A percentile compares a stretch with the other conserved stretches of the same genome.
phyloP scores from a whole-genome alignment of 768 basidiomycete genomes.

The Tricholoma terreum region DNA sequence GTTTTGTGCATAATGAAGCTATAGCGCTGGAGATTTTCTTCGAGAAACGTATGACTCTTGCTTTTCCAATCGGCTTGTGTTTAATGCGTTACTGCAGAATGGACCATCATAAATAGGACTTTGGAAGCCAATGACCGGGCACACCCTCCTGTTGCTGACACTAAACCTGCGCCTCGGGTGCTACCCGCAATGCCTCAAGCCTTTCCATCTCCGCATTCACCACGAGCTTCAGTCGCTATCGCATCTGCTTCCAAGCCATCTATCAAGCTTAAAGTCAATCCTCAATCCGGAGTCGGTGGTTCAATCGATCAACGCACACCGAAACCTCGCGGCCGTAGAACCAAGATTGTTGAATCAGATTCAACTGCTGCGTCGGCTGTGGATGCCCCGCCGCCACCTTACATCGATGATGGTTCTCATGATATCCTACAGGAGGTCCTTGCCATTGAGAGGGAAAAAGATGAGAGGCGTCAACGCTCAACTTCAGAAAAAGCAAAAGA shows the following conservation, averaged over 20 bases:
- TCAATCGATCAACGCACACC: conserved; percentile 31
- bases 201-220: conserved; percentile 28
- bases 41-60: conserved; percentile 66
- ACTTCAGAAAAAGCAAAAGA: conserved; percentile 38
- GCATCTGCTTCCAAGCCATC: conserved; percentile 44
- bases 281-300: conserved; percentile 28
- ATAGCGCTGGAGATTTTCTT: conserved; percentile 76
- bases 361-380: conserved; percentile 33
- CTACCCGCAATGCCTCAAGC: conserved; percentile 39
- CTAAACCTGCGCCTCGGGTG: conserved; percentile 26
- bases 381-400: conserved; percentile 64
- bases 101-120: conserved; percentile 84
- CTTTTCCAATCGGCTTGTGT: neutral
- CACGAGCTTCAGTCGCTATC: neutral
- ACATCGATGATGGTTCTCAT: conserved; percentile 78
- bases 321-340: conserved; percentile 41
- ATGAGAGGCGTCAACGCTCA: conserved; percentile 49
- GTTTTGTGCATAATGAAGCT: conserved; percentile 73
- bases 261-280: conserved; percentile 67
- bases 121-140: conserved; percentile 63
- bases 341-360: conserved; percentile 36
- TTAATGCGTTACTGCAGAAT: conserved; percentile 48
- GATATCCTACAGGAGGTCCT: conserved; percentile 80
- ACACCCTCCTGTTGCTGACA: conserved; percentile 23
- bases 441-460: conserved; percentile 70